These are phyloP conservation scores for Claviceps capensis DNA, from an alignment of 2,329 filamentous ascomycete genomes.

Conservation along the genomic window DNA sequence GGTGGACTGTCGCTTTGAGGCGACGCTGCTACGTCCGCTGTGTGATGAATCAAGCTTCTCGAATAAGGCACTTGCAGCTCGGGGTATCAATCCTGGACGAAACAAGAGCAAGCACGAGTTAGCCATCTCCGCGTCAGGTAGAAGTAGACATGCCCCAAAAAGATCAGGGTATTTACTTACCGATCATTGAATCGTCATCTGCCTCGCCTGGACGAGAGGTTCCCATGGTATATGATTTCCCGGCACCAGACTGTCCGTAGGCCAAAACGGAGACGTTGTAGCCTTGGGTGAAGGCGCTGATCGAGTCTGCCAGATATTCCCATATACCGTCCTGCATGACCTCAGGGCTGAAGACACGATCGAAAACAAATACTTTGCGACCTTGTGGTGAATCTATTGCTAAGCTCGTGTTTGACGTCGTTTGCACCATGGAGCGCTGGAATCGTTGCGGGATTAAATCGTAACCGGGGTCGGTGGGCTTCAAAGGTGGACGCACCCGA, in stretches of 20 bases:
- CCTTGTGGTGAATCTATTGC: conserved; percentile 85
- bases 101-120: not conserved
- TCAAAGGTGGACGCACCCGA: conserved; percentile 77
- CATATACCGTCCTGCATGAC: conserved; percentile 80
- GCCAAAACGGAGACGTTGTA: conserved; percentile 98
- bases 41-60: conserved; percentile 60
- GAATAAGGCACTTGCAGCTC: conserved; percentile 76
- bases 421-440: conserved; percentile 82
- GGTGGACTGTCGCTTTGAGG: conserved; percentile 31
- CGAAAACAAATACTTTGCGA: conserved; percentile 90
- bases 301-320: conserved; percentile 86
- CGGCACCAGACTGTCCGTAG: conserved; percentile 93
- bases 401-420: conserved; percentile 71
- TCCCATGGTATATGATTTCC: conserved; percentile 98
- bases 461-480: conserved; percentile 74
- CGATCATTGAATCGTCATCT: conserved; percentile 56
- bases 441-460: conserved; percentile 94
- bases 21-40: conserved; percentile 33
- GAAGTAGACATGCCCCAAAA: not conserved
- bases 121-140: not conserved
- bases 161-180: conserved; percentile 28
- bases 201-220: conserved; percentile 79
- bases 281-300: conserved; percentile 80
- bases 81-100: conserved; percentile 72
- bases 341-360: conserved; percentile 80